Evolutionary conservation across 2,329 filamentous ascomycete genomes (phyloP).

Genomic region (Trichoderma lentiforme): DNA sequence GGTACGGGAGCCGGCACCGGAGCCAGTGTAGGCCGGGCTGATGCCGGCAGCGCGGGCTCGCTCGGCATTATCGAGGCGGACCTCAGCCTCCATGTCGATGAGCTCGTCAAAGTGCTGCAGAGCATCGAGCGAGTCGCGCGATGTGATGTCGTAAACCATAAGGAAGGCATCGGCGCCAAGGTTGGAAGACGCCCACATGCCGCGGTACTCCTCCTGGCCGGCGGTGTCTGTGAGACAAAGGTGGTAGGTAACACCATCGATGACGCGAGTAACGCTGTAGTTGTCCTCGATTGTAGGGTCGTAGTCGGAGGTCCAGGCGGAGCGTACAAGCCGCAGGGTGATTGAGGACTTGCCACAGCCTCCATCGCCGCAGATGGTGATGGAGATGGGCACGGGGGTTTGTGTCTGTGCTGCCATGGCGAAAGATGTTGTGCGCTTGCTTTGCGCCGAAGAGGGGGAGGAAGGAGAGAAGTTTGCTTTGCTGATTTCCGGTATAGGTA

Average conservation of each 20-base stretch:
- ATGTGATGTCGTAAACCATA: slow-evolving; percentile 84
- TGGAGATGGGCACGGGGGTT: slow-evolving; percentile 57
- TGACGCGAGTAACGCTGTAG: slow-evolving; percentile 75
- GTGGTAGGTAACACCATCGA: slow-evolving; percentile 78
- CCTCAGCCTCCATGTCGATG: slow-evolving; percentile 79
- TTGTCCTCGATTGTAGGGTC: slow-evolving; percentile 81
- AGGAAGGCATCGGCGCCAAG: slow-evolving; percentile 78
- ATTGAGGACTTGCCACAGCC: slow-evolving; percentile 84
- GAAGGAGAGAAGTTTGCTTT: background rate
- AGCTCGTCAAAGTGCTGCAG: slow-evolving; percentile 78
- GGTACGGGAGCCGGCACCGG: slow-evolving; percentile 43
- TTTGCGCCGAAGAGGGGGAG: background rate
- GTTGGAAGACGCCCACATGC: slow-evolving; percentile 79
- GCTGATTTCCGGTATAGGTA: background rate
- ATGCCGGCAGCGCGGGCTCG: slow-evolving; percentile 46
- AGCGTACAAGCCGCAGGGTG: slow-evolving; percentile 76
- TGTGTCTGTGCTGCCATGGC: slow-evolving; percentile 6
- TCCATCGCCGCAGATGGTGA: slow-evolving; percentile 84
- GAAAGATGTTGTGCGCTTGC: background rate
- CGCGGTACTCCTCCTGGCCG: slow-evolving; percentile 86
- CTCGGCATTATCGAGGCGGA: slow-evolving; percentile 59
- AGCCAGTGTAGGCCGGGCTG: slow-evolving; percentile 28
- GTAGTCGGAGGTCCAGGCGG: slow-evolving; percentile 80
- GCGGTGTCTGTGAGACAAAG: slow-evolving; percentile 79
- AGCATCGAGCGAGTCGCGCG: slow-evolving; percentile 62